A percentile compares a stretch with the other conserved stretches of the same genome.
phyloP scores from a whole-genome alignment of 805 yeast species.

The Candida awuae region DNA sequence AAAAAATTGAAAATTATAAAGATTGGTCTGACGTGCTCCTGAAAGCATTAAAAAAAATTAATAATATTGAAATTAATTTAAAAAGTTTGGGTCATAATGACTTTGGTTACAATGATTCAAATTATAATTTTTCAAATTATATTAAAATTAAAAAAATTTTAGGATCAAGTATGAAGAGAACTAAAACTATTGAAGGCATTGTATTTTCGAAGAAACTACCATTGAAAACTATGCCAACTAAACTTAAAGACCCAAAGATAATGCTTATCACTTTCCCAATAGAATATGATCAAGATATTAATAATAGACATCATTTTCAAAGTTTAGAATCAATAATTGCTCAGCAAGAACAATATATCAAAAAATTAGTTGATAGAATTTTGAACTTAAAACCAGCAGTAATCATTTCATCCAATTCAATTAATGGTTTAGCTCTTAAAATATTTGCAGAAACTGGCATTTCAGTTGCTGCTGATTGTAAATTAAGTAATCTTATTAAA shows the following conservation, averaged over 20 bases:
- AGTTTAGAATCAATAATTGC: constrained; percentile 53
- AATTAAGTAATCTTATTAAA: constrained; percentile 73
- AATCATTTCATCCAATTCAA: constrained; percentile 67
- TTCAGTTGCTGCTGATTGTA: constrained; percentile 72
- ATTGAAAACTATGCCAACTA: constrained; percentile 64
- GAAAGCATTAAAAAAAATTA: constrained; percentile 45
- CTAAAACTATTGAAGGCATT: constrained; percentile 64
- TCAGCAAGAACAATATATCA: constrained; percentile 79
- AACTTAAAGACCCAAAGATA: constrained; percentile 60
- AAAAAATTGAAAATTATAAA: constrained; percentile 39
- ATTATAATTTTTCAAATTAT: constrained; percentile 80
- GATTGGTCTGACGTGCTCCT: constrained; percentile 55
- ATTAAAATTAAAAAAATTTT: constrained; percentile 77
- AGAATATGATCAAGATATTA: constrained; percentile 60
- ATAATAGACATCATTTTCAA: constrained; percentile 16
- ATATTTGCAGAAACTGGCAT: constrained; percentile 67
- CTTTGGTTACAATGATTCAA: constrained; percentile 49
- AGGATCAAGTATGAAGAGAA: constrained; percentile 62
- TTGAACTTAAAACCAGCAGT: constrained; percentile 70
- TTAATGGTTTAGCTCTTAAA: constrained; percentile 74
- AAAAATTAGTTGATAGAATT: constrained; percentile 73
- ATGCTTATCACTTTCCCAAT: constrained; percentile 82
- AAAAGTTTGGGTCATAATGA: constrained; percentile 32
- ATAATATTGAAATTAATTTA: constrained; percentile 51
- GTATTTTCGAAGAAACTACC: constrained; percentile 82